Base-by-base conservation (phyloP, 2,329 filamentous ascomycete genomes). In the Penicillium freii region DNA sequence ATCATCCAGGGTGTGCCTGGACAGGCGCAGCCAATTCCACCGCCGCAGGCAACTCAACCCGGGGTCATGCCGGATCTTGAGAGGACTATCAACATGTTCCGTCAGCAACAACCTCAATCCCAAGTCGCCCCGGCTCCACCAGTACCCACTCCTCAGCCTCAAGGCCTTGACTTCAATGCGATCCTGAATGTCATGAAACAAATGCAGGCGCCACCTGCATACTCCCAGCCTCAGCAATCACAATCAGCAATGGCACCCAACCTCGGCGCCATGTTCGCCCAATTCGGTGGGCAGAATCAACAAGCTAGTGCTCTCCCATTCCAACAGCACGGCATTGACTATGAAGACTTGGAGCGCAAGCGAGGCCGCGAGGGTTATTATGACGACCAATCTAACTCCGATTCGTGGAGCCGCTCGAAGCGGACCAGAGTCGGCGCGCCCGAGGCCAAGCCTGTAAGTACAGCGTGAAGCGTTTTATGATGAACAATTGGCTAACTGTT, bases 341-440 rank as follows among this genome's bases (percentile, higher is more conserved):
- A 73, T 45, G 77, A 77, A 48, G 75, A 78, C 44, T 68, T 73
- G 4, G 77, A 78, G 38, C 75, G 76, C 42, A 77, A 76, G 54
- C 70, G 74, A 34, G 69, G 69, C 54, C 73, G 73, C 23, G 75
- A 77, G 42, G 48, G 52, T 38, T 68, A 70, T 6, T 66, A 69
- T 44, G 73, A 77, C 42, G 69, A 69, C n/a, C 56, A 64, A 23
- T 67, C 69, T 29, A 70, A 72, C 29, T 68, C 69, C 23, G 61
- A 65, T 27, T 47, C 45, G 3, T 72, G 67, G 61, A 65, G 58
- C 48, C 63, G 69, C 34, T 56, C 63, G 39, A 78, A 78, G 59
- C 73, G 75, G 19, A 70, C 69, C 19, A 71, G 21, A 46, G 39
- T 52, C 17, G 50, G 50, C 23, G 13, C 31, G 11, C 46, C 9